Conservation (phyloP, 1,284 basidiomycete species). For the Ganoderma sinense region DNA sequence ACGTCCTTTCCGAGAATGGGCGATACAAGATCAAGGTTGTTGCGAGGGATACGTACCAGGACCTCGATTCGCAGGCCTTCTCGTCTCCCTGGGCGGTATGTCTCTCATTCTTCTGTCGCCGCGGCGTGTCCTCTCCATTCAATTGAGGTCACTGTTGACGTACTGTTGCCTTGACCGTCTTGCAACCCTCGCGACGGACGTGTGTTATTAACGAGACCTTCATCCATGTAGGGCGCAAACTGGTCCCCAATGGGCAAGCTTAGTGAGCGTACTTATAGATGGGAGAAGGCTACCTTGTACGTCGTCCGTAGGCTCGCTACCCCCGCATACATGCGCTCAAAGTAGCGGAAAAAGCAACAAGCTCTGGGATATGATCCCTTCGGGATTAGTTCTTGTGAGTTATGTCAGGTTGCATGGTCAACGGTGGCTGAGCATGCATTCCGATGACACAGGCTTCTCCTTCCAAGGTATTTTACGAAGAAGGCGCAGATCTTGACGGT, state of each 20-base stretch:
- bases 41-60: constrained; percentile 72
- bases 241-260: constrained; percentile 64
- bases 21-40: constrained; percentile 61
- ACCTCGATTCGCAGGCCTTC: constrained; percentile 64
- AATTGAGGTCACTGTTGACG: not conserved
- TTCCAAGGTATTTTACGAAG: constrained; percentile 45
- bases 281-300: constrained; percentile 56
- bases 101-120: constrained; percentile 16
- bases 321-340: not conserved
- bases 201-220: not conserved
- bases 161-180: not conserved
- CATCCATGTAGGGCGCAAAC: constrained; percentile 61
- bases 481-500: constrained; percentile 38
- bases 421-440: not conserved
- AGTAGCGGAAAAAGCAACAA: constrained; percentile 45
- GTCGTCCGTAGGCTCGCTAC: constrained; percentile 23
- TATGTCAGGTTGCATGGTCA: not conserved
- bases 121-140: not conserved
- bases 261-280: constrained; percentile 44
- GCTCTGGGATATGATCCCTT: constrained; percentile 57
- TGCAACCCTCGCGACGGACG: not conserved
- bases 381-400: constrained; percentile 53
- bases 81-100: constrained; percentile 77
- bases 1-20: constrained; percentile 42
- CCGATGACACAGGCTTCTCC: constrained; percentile 47